A percentile compares a stretch with the other conserved stretches of the same genome.
Conservation (phyloP, 192 early-diverging fungal genomes). For the Coemansia sp. region DNA sequence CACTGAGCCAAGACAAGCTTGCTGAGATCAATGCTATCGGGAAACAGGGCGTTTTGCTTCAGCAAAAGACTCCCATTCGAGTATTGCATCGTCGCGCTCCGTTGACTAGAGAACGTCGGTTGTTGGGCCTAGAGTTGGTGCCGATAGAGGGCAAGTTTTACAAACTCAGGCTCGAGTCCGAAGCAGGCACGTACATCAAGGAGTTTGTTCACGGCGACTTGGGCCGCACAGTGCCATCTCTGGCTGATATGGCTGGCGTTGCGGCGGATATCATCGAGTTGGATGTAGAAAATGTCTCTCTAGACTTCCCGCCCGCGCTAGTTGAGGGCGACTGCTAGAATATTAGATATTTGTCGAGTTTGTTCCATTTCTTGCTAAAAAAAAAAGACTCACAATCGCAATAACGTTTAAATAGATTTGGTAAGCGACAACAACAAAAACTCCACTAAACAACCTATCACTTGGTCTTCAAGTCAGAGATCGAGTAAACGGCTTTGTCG, state of each 20-base stretch:
- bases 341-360: not conserved
- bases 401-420: not conserved
- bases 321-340: not conserved
- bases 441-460: not conserved
- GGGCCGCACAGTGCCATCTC: slow-evolving; percentile 79
- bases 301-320: slow-evolving; percentile 78
- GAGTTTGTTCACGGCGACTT: slow-evolving; percentile 97
- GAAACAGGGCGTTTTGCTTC: slow-evolving; percentile 55
- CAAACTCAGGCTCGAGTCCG: slow-evolving; percentile 72
- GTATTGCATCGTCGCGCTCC: slow-evolving; percentile 73
- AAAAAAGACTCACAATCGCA: not conserved
- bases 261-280: slow-evolving; percentile 78
- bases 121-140: slow-evolving; percentile 58
- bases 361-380: not conserved
- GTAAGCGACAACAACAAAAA: not conserved
- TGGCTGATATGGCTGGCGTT: slow-evolving; percentile 64
- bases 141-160: slow-evolving; percentile 62
- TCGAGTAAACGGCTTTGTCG: slow-evolving; percentile 63
- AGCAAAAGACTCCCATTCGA: slow-evolving; percentile 75
- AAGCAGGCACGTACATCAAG: slow-evolving; percentile 89
- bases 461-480: slow-evolving; percentile 43
- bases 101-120: slow-evolving; percentile 62
- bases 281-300: slow-evolving; percentile 84
- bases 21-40: slow-evolving; percentile 60
- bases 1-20: slow-evolving; percentile 59